Evolutionary conservation across 805 yeast genomes (phyloP), one percentile per base, ranked within the genome.

Genomic region (Yarrowia yakushimensis): DNA sequence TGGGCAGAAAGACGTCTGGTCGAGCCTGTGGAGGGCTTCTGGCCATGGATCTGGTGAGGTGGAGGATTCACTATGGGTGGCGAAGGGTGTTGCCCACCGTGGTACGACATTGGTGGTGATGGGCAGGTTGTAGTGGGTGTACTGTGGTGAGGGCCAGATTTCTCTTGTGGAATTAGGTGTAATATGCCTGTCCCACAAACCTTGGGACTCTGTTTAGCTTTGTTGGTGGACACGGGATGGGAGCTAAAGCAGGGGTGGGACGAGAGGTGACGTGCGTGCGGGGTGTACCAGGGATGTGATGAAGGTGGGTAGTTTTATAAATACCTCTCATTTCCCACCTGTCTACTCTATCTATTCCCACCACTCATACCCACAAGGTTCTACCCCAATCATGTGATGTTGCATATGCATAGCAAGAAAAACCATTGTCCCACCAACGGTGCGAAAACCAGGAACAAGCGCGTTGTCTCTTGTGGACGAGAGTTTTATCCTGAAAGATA

Each of bases 131-230:
- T 46, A 12, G 54, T 13, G 33, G 13, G 36, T 10, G 52, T 25
- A n/a, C 17, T 2, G 17, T 30, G 37, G 27, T 39, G 15, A 8
- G 15, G 36, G 37, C 25, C 54, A 48, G 55, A 28, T 20, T 46
- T 13, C 37, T 20, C 36, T 46, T 46, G 27, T 12, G 4, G 27
- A 22, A 48, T 48, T 31, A 48, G 28, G 55, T 48, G 55, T n/a
- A 48, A 48, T 48, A 48, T 48, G 55, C 54, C 37, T 18, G 52
- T 25, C 33, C 30, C 52, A 15, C 52, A 18, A 45, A 45, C 52
- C 36, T 45, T 28, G 36, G 23, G 31, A 9, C 1, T 2, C 15
- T 17, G 20, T 42, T 13, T 41, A 41, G 46, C 15, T 15, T 23
- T 22, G 22, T 27, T 18, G 22, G 8, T 23, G 50, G 10, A 17